Percentiles rank a stretch among this genome's conserved stretches.
These are phyloP conservation scores for Phialocephala subalpina DNA, from an alignment of 2,329 filamentous ascomycete genomes.

Conservation along the genomic window DNA sequence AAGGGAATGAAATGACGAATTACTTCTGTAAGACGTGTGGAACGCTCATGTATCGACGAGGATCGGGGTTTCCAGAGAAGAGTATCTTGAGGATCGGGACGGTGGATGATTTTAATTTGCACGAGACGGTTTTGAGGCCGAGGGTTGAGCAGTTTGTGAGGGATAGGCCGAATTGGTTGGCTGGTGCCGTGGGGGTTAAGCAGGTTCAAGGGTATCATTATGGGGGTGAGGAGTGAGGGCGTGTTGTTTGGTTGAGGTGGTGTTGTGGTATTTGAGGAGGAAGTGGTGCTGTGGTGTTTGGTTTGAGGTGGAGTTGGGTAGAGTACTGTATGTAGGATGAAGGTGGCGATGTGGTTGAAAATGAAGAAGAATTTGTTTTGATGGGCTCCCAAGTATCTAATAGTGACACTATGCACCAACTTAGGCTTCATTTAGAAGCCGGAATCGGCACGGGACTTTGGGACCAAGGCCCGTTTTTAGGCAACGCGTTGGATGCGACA, in stretches of 20 bases:
- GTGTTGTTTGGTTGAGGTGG: neutral
- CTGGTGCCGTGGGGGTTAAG: too few relatives aligned
- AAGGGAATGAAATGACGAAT: slow-evolving; percentile 63
- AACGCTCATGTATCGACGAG: slow-evolving; percentile 64
- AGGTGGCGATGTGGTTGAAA: neutral
- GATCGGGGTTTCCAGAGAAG: slow-evolving; percentile 51
- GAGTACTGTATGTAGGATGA: neutral
- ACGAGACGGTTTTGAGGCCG: slow-evolving; percentile 64
- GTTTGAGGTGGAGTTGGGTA: neutral
- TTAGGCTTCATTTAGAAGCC: too few relatives aligned
- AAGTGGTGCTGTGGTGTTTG: neutral
- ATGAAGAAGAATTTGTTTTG: too few relatives aligned
- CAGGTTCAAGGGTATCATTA: too few relatives aligned
- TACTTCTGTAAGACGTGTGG: slow-evolving; percentile 68
- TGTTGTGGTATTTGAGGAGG: neutral
- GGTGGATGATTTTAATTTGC: slow-evolving; percentile 66
- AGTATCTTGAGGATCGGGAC: slow-evolving; percentile 64
- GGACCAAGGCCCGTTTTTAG: too few relatives aligned
- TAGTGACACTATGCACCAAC: too few relatives aligned
- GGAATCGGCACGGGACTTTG: too few relatives aligned
- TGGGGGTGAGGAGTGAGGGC: neutral
- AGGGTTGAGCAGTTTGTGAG: slow-evolving; percentile 59
- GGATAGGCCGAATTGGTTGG: slow-evolving; percentile 11
- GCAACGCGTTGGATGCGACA: too few relatives aligned
- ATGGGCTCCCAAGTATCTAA: too few relatives aligned